These are phyloP conservation scores for Cytidiella melzeri DNA, from an alignment of 768 basidiomycete genomes.

Conservation along the genomic window DNA sequence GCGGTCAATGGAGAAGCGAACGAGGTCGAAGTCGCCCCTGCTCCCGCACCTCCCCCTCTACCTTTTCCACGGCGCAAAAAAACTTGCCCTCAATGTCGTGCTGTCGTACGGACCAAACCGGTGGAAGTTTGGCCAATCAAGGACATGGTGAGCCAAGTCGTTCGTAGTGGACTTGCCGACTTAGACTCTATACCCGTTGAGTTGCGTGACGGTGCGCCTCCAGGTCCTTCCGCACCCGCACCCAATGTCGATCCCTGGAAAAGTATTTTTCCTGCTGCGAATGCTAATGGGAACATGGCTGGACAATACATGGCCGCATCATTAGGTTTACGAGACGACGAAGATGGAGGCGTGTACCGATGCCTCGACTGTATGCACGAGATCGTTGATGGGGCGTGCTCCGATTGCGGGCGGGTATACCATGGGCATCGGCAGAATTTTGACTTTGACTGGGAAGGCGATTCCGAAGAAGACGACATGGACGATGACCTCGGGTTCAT, in stretches of 20 bases:
- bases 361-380: slow-evolving; percentile 77
- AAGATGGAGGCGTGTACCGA: slow-evolving; percentile 73
- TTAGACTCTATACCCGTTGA: slow-evolving; percentile 8
- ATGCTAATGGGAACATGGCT: slow-evolving; percentile 31
- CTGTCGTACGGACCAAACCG: slow-evolving; percentile 38
- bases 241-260: slow-evolving; percentile 55
- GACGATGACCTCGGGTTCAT: slow-evolving; percentile 3
- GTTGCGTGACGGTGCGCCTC: slow-evolving; percentile 15
- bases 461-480: slow-evolving; percentile 9
- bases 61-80: slow-evolving; percentile 32
- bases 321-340: slow-evolving; percentile 67
- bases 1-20: background rate
- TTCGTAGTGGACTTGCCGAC: slow-evolving; percentile 46
- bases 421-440: slow-evolving; percentile 36
- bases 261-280: slow-evolving; percentile 44
- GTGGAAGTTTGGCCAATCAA: slow-evolving; percentile 43
- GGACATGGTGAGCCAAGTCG: slow-evolving; percentile 39
- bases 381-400: slow-evolving; percentile 65
- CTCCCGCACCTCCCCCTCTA: slow-evolving; percentile 6
- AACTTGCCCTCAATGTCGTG: slow-evolving; percentile 41
- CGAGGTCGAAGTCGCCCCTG: slow-evolving; percentile 11
- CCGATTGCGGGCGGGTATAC: slow-evolving; percentile 54
- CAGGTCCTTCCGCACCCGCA: too few relatives aligned
- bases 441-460: slow-evolving; percentile 12
- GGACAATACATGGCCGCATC: too few relatives aligned